Evolutionary conservation across 1,139 yeast genomes (phyloP).

Genomic region (Yamadazyma mexicana): DNA sequence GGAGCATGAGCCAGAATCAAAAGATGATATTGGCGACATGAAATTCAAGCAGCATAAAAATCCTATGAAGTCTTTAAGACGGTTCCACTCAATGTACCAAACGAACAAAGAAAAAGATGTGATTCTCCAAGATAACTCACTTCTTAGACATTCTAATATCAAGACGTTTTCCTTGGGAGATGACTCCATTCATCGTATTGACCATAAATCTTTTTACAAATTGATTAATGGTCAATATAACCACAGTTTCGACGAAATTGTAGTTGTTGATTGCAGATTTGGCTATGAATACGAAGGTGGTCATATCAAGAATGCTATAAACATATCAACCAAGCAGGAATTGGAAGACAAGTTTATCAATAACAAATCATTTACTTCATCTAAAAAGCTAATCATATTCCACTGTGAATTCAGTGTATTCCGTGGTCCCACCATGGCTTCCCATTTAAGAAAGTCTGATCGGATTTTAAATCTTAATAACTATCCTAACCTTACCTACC

Average conservation of each 20-base stretch:
- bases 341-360: constrained; percentile 53
- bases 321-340: constrained; percentile 68
- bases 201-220: constrained; percentile 59
- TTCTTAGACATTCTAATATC: constrained; percentile 40
- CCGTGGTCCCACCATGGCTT: constrained; percentile 91
- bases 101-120: constrained; percentile 38
- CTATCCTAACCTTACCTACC: constrained; percentile 81
- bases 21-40: neutral
- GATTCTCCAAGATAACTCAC: constrained; percentile 35
- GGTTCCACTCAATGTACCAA: constrained; percentile 70
- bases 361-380: constrained; percentile 16
- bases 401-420: constrained; percentile 94
- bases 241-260: constrained; percentile 56
- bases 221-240: constrained; percentile 59
- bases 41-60: neutral
- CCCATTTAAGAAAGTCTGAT: constrained; percentile 81
- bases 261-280: constrained; percentile 85
- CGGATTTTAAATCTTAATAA: constrained; percentile 67
- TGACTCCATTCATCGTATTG: constrained; percentile 76
- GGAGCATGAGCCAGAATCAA: neutral
- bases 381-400: constrained; percentile 57
- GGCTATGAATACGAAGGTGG: constrained; percentile 93
- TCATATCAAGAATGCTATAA: constrained; percentile 81
- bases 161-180: constrained; percentile 45
- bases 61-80: constrained; percentile 29